These are phyloP conservation scores for Byssochlamys sp. DNA, from an alignment of 2,329 filamentous ascomycete species.

Conservation along the genomic window DNA sequence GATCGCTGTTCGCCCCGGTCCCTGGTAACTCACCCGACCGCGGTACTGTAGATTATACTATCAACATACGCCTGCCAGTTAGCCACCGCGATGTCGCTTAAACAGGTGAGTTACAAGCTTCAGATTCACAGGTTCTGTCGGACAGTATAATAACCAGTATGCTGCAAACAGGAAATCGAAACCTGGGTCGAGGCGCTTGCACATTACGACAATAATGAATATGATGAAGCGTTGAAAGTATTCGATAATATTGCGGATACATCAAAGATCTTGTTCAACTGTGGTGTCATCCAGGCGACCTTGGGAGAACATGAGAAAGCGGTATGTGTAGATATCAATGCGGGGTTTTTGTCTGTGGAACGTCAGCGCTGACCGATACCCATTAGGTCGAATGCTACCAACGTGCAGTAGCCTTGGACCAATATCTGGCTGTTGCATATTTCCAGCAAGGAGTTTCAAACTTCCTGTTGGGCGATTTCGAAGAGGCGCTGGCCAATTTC, in stretches of 20 bases:
- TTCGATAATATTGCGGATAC: conserved; percentile 88
- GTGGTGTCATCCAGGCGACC: conserved; percentile 93
- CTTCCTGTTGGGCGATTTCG: conserved; percentile 91
- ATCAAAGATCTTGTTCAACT: conserved; percentile 97
- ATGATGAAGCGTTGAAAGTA: conserved; percentile 73
- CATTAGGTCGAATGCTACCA: conserved; percentile 85
- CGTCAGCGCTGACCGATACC: not conserved
- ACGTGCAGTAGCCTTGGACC: conserved; percentile 77
- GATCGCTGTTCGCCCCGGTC: not conserved
- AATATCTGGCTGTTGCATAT: conserved; percentile 93
- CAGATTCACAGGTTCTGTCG: not conserved
- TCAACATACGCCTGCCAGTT: not conserved
- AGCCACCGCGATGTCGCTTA: conserved; percentile 45
- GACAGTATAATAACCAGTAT: not conserved
- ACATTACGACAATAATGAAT: conserved; percentile 94
- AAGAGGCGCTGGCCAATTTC: conserved; percentile 94
- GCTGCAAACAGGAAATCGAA: conserved; percentile 74
- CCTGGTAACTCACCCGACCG: not conserved
- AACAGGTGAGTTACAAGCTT: conserved; percentile 42
- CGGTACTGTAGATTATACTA: not conserved
- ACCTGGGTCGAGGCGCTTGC: conserved; percentile 88
- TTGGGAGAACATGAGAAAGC: conserved; percentile 92
- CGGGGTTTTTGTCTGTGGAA: not conserved
- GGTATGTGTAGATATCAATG: conserved; percentile 46
- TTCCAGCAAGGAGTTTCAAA: conserved; percentile 98